A percentile compares a stretch with the other conserved stretches of the same genome.
Conservation (phyloP, 2,329 filamentous ascomycete genomes). For the Lasiodiplodia theobromae region DNA sequence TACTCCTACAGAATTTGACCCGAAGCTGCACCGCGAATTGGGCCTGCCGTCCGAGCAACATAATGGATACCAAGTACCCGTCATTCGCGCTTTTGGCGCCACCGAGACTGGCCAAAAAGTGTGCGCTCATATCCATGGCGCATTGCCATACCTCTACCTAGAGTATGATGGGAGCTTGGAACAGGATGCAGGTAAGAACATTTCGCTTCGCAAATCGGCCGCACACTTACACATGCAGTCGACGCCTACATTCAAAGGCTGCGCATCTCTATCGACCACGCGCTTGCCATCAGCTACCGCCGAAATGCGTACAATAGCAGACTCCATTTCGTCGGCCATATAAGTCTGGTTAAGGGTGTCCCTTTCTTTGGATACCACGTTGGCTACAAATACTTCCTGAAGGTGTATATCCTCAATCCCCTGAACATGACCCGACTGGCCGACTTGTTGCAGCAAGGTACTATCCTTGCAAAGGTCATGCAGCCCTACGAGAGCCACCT, state of each 20-base stretch:
- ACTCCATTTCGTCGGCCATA: constrained; percentile 81
- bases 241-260: constrained; percentile 77
- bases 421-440: constrained; percentile 84
- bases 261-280: constrained; percentile 89
- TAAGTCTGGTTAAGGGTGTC: constrained; percentile 89
- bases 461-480: constrained; percentile 80
- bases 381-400: constrained; percentile 88
- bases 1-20: constrained; percentile 79
- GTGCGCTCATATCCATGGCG: constrained; percentile 93
- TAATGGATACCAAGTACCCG: constrained; percentile 76
- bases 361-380: constrained; percentile 97
- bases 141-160: constrained; percentile 94
- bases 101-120: constrained; percentile 96
- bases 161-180: constrained; percentile 77
- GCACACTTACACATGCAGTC: constrained; percentile 58
- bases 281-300: constrained; percentile 83
- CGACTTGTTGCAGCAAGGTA: constrained; percentile 86
- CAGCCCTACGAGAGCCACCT: constrained; percentile 95
- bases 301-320: constrained; percentile 74
- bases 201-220: constrained; percentile 20
- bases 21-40: constrained; percentile 72
- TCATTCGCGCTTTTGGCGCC: constrained; percentile 89
- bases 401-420: constrained; percentile 93
- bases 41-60: constrained; percentile 62
- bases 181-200: constrained; percentile 68